Evolutionary conservation across 1,284 basidiomycete species (phyloP), one percentile per base, ranked within the genome.

Genomic region (Cryptococcus deneoformans): DNA sequence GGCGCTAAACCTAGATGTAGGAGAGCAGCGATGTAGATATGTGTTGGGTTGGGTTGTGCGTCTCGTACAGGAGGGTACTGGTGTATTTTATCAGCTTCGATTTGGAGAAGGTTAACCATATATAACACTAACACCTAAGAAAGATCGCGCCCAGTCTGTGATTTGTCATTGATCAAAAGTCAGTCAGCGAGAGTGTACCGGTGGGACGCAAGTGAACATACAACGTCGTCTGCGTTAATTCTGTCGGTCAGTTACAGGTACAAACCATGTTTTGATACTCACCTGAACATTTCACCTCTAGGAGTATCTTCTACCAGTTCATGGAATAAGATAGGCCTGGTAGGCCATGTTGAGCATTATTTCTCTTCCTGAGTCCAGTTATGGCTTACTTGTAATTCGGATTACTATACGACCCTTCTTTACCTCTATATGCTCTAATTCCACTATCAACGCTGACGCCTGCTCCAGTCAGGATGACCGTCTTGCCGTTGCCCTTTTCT

Each of bases 371-470:
- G 14, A 46, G 11, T 11, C 5, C 53, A 38, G 12, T 29, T n/a
- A 14, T 9, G 6, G 80, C 85, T 64, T 68, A 92, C 90, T 87
- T 87, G 80, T 91, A 94, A 76, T 92, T 90, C 6, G 90, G 91
- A 73, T 93, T 92, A 83, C 88, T 85, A 77, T 93, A 93, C 62
- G 85, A 81, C 29, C 91, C 90, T 69, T 91, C 87, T 59, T 83
- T 82, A 3, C 90, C 90, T 61, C 90, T 80, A 76, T 94, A 93
- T 12, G 92, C 91, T 63, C 90, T 81, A 58, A 96, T 93, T 35
- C 92, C 92, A 16, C 87, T 90, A 72, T 96, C 92, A 20, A 95
- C 92, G 70, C 88, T 91, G 58, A 95, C 88, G 4, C 93, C 92
- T 0, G 92, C 92, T 0, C 92, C 92, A 0, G 91, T 94, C 52